Percentiles rank a stretch among this genome's conserved stretches.
phyloP scores from a whole-genome alignment of 2,329 filamentous ascomycete genomes.

The Claviceps paspali region DNA sequence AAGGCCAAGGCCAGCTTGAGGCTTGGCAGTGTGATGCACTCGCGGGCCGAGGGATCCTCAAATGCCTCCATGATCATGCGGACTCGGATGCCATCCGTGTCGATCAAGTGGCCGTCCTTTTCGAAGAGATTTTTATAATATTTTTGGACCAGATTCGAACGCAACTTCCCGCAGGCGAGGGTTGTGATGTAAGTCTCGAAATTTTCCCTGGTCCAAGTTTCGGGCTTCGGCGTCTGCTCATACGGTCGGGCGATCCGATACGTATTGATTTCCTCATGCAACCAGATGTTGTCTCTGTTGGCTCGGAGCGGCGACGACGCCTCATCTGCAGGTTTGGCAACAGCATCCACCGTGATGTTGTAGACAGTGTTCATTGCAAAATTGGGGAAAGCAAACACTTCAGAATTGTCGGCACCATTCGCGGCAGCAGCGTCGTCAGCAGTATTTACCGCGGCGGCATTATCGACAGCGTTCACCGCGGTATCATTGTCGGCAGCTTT shows the following conservation, averaged over 20 bases:
- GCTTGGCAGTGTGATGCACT: slow-evolving; percentile 22
- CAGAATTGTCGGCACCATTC: too few species aligned
- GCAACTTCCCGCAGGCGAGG: slow-evolving; percentile 24
- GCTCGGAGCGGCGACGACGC: slow-evolving; percentile 11
- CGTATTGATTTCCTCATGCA: slow-evolving; percentile 18
- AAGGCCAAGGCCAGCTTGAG: slow-evolving; percentile 30
- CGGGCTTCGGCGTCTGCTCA: slow-evolving; percentile 23
- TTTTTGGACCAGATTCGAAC: slow-evolving; percentile 15
- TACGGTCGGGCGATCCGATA: slow-evolving; percentile 19
- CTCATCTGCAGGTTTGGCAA: slow-evolving; percentile 10
- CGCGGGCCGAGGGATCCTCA: slow-evolving; percentile 17
- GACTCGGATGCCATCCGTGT: slow-evolving; percentile 24
- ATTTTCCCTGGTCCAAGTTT: slow-evolving; percentile 24
- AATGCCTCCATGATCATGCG: slow-evolving; percentile 24
- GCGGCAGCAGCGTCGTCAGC: too few species aligned
- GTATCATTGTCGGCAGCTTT: too few species aligned
- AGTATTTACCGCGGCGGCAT: too few species aligned
- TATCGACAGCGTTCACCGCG: too few species aligned
- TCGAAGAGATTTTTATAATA: too few species aligned
- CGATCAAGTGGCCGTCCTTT: too few species aligned
- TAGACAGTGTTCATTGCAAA: too few species aligned
- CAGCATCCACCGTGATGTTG: too few species aligned
- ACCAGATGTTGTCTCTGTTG: slow-evolving; percentile 16
- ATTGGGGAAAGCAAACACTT: too few species aligned
- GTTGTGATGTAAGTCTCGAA: slow-evolving; percentile 27